A percentile compares a stretch with the other conserved stretches of the same genome.
phyloP scores from a whole-genome alignment of 129 eudicot species.

The Helianthus annuus region HanXRQr2.0-SUNRISE NC_035442.2:130740305-130740804 shows the following conservation, averaged over 20 bases:
- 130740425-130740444: no score
- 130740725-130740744: constrained; percentile 25
- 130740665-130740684: constrained; percentile 18
- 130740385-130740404: no score
- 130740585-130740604: no score
- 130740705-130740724: not conserved
- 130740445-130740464: not conserved
- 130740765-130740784: constrained; percentile 10
- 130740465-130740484: not conserved
- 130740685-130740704: constrained; percentile 25
- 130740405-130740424: no score
- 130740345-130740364: no score
- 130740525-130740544: no score
- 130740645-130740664: not conserved
- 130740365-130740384: no score
- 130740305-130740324: no score
- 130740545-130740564: not conserved
- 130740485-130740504: not conserved
- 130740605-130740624: not conserved
- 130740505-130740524: not conserved
- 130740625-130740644: not conserved
- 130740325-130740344: no score
- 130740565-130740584: no score
- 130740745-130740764: constrained; percentile 15
- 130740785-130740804: not conserved